Evolutionary conservation across 371 early-diverging fungal genomes (phyloP).

Genomic region (Nematocida sp.): DNA sequence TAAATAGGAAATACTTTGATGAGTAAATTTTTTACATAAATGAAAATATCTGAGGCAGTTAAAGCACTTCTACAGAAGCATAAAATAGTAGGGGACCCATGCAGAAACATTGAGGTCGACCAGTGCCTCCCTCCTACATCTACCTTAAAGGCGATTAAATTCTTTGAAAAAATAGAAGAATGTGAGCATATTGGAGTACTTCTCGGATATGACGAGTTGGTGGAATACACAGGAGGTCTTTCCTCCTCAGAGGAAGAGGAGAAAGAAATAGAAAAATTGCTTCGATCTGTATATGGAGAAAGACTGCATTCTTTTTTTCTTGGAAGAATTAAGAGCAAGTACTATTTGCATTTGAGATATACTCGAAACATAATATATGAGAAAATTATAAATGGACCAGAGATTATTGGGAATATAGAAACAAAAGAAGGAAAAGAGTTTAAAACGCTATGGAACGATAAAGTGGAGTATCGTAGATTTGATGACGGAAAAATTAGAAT

Average conservation of each 20-base stretch:
- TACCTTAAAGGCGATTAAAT: too few species aligned
- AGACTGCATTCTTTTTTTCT: conserved; percentile 29
- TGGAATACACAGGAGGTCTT: conserved; percentile 17
- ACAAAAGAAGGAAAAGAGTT: conserved; percentile 11
- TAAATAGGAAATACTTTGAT: too few species aligned
- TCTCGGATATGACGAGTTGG: conserved; percentile 47
- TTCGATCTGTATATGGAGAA: neutral
- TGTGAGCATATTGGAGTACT: conserved; percentile 27
- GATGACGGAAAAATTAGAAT: conserved; percentile 42
- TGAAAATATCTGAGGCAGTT: neutral
- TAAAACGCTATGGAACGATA: conserved; percentile 3
- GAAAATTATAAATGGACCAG: conserved; percentile 8
- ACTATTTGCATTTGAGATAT: conserved; percentile 40
- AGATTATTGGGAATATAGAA: neutral
- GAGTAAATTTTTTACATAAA: neutral
- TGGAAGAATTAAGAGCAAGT: neutral
- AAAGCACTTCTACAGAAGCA: conserved; percentile 14
- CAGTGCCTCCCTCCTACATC: neutral
- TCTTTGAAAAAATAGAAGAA: conserved; percentile 43
- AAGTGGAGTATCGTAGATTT: conserved; percentile 40
- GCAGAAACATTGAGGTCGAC: neutral
- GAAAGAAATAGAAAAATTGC: neutral
- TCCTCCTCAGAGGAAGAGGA: neutral
- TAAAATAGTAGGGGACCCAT: conserved; percentile 29
- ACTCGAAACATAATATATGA: neutral